These are phyloP conservation scores for Boletus vermiculosoides DNA, from an alignment of 768 basidiomycete genomes.

Conservation along the genomic window DNA sequence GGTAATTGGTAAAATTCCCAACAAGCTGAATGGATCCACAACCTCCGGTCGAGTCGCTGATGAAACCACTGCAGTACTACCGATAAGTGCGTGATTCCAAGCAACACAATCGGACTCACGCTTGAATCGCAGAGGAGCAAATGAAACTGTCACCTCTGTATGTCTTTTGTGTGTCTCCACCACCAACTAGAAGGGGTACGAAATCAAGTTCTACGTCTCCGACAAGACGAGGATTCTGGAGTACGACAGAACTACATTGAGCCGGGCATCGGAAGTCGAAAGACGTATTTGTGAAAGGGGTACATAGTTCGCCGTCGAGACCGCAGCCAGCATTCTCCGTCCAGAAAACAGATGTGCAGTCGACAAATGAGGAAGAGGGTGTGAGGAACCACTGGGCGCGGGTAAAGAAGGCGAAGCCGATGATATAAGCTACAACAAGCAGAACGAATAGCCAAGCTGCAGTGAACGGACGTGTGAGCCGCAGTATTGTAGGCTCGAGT, in stretches of 20 bases:
- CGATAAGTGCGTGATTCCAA: slow-evolving; percentile 8
- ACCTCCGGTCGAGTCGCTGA: slow-evolving; percentile 67
- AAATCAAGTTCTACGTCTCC: slow-evolving; percentile 65
- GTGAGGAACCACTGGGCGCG: slow-evolving; percentile 72
- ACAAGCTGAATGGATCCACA: slow-evolving; percentile 67
- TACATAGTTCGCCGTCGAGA: slow-evolving; percentile 62
- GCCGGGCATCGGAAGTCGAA: slow-evolving; percentile 84
- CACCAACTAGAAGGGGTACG: slow-evolving; percentile 80
- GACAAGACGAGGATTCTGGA: slow-evolving; percentile 73
- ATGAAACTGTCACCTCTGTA: slow-evolving; percentile 86
- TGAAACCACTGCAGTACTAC: slow-evolving; percentile 50
- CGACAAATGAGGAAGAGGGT: slow-evolving; percentile 59
- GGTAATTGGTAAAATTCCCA: slow-evolving; percentile 72
- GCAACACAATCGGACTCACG: slow-evolving; percentile 44
- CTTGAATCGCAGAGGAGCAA: slow-evolving; percentile 80
- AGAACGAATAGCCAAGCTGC: slow-evolving; percentile 53
- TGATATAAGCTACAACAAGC: slow-evolving; percentile 61
- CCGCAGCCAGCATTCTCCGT: slow-evolving; percentile 68
- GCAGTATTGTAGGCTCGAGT: slow-evolving; percentile 55
- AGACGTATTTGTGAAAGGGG: slow-evolving; percentile 57
- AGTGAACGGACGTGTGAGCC: slow-evolving; percentile 51
- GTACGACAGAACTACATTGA: slow-evolving; percentile 57
- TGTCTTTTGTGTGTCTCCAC: slow-evolving; percentile 66
- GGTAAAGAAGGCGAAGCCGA: slow-evolving; percentile 69
- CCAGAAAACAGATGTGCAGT: slow-evolving; percentile 75